Percentiles rank a stretch among this genome's conserved stretches.
These are phyloP conservation scores for Cymbidium sinense DNA, from an alignment of 106 monocot genomes.

Conservation along the genomic window DNA sequence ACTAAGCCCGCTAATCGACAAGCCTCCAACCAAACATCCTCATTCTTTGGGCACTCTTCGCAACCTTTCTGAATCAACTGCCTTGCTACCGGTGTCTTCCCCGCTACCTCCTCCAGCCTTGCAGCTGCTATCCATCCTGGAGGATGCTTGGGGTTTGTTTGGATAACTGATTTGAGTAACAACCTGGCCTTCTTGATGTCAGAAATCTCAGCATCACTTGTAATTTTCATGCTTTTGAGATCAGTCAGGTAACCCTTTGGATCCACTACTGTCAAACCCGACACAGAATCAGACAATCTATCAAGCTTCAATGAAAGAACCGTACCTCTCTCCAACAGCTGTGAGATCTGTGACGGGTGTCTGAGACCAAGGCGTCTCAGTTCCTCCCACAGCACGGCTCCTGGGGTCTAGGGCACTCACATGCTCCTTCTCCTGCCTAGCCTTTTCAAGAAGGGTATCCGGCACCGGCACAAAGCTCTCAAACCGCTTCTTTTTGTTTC, in stretches of 20 bases:
- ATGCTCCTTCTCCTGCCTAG: constrained; percentile 92
- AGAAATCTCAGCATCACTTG: constrained; percentile 96
- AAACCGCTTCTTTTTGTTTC: constrained; percentile 98
- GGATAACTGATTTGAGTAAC: constrained; percentile 88
- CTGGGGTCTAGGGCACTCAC: constrained; percentile 90
- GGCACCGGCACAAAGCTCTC: constrained; percentile 99
- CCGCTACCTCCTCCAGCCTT: constrained; percentile 94
- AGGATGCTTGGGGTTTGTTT: constrained; percentile 95
- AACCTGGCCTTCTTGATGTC: constrained; percentile 97
- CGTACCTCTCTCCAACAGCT: constrained; percentile 93
- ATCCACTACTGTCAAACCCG: constrained; percentile 87
- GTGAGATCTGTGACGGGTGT: constrained; percentile 93
- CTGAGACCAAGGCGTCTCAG: constrained; percentile 91
- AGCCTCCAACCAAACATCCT: constrained; percentile 98
- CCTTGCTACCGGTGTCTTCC: constrained; percentile 85
- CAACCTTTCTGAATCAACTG: constrained; percentile 96
- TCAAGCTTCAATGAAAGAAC: constrained; percentile 90
- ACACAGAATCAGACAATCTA: constrained; percentile 90
- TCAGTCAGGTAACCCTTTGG: constrained; percentile 97
- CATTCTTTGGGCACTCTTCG: constrained; percentile 93
- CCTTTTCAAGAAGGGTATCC: constrained; percentile 92
- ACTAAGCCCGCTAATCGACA: constrained; percentile 49
- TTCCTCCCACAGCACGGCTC: constrained; percentile 79
- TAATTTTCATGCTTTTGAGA: constrained; percentile 98
- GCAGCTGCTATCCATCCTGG: constrained; percentile 99